A percentile compares a stretch with the other conserved stretches of the same genome.
Evolutionary conservation across 768 basidiomycete genomes (phyloP).

Genomic region (Hemileccinum impolitum): DNA sequence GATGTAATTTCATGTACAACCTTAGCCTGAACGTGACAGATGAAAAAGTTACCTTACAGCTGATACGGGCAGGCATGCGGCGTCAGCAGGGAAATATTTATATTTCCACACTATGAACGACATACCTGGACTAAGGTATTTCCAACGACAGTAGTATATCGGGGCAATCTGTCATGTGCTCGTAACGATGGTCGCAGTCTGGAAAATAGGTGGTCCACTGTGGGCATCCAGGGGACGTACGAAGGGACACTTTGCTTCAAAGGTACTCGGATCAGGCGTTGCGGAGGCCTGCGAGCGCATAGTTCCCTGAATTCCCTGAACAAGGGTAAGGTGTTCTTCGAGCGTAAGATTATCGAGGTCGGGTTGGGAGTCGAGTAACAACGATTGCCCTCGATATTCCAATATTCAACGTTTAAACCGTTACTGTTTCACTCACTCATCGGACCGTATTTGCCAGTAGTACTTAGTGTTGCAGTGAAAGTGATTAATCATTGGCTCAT

Average conservation of each 20-base stretch:
- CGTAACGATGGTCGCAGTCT: not conserved
- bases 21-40: constrained; percentile 40
- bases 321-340: not conserved
- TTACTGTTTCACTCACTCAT: no score
- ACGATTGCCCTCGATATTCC: no score
- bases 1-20: constrained; percentile 47
- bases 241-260: not conserved
- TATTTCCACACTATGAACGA: no score
- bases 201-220: not conserved
- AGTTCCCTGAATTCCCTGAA: not conserved
- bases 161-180: not conserved
- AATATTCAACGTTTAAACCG: no score
- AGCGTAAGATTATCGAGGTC: no score
- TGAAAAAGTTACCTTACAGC: constrained; percentile 44
- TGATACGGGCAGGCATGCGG: constrained; percentile 11
- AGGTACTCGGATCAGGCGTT: not conserved
- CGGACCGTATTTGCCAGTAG: no score
- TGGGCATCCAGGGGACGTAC: not conserved
- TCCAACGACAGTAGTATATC: not conserved
- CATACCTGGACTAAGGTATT: not conserved
- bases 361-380: no score
- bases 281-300: not conserved
- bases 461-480: no score
- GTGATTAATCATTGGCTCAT: no score
- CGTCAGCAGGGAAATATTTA: not conserved